Percentiles rank a stretch among this genome's conserved stretches.
Conservation (phyloP, 2,329 filamentous ascomycete genomes). For the Paecilomyces fulvus region DNA sequence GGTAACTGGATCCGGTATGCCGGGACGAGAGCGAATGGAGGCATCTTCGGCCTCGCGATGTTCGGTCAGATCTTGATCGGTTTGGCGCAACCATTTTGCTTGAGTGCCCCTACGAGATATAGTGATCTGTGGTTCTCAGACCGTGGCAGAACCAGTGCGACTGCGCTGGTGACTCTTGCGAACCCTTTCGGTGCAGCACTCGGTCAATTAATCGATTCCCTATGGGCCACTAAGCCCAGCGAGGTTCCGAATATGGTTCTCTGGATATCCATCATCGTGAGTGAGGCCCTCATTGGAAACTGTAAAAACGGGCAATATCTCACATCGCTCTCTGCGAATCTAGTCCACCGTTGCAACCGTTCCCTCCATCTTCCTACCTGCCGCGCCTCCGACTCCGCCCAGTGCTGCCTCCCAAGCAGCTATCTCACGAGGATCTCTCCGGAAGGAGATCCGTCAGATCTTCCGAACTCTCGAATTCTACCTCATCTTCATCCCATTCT, state of each 20-base stretch:
- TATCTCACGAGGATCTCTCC: constrained; percentile 42
- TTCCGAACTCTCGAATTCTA: constrained; percentile 62
- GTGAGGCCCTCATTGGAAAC: constrained; percentile 21
- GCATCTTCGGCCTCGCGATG: constrained; percentile 69
- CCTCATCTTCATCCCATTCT: constrained; percentile 72
- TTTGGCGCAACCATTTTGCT: constrained; percentile 82
- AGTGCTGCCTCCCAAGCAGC: constrained; percentile 53
- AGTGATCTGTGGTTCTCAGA: constrained; percentile 93
- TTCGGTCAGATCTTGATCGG: constrained; percentile 87
- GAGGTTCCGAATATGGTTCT: constrained; percentile 77
- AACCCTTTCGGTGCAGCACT: constrained; percentile 87
- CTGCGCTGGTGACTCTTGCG: constrained; percentile 72
- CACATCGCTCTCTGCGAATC: too few species aligned
- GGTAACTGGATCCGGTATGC: constrained; percentile 92
- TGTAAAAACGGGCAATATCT: neutral
- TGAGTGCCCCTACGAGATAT: constrained; percentile 81
- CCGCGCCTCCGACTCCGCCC: constrained; percentile 66
- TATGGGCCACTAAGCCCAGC: constrained; percentile 55
- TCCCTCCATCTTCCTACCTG: constrained; percentile 74
- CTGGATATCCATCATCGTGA: constrained; percentile 72
- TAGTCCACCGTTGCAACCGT: constrained; percentile 57
- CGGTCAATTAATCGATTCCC: constrained; percentile 76
- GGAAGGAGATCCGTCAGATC: constrained; percentile 48
- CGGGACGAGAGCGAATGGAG: constrained; percentile 51
- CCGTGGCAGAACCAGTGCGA: constrained; percentile 73